Conservation (phyloP, 257 asterid species). For the Plantago elongata region DNA sequence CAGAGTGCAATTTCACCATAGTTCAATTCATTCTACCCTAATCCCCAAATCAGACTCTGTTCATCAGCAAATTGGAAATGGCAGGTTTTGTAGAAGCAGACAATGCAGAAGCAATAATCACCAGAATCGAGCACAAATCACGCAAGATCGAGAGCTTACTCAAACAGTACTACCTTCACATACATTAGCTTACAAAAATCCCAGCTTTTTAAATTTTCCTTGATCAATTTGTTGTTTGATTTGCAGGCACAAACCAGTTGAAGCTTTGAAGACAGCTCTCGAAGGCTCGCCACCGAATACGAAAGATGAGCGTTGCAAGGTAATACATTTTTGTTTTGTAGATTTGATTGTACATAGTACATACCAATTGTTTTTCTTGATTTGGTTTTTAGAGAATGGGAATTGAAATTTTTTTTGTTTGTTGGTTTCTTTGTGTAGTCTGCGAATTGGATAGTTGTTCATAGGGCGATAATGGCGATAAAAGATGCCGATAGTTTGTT, state of each 20-base stretch:
- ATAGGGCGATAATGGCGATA: conserved; percentile 96
- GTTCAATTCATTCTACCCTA: too few species aligned
- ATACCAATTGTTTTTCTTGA: neutral
- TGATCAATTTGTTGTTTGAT: neutral
- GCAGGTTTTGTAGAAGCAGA: conserved; percentile 71
- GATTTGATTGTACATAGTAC: neutral
- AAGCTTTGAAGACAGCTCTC: conserved; percentile 92
- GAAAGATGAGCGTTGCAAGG: conserved; percentile 98
- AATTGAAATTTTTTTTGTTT: conserved; percentile 19
- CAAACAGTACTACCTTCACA: conserved; percentile 51
- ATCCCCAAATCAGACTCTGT: neutral
- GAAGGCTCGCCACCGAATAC: conserved; percentile 96
- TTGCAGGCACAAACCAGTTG: conserved; percentile 93
- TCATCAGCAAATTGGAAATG: conserved; percentile 21
- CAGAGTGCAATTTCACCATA: too few species aligned
- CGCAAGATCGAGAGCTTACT: conserved; percentile 98
- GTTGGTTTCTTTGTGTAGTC: conserved; percentile 41
- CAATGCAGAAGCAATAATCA: conserved; percentile 80
- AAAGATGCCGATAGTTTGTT: conserved; percentile 91
- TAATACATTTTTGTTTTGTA: conserved; percentile 8
- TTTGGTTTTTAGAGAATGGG: conserved; percentile 2
- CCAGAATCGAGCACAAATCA: conserved; percentile 90
- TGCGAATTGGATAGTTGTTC: conserved; percentile 97
- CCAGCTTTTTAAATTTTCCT: neutral
- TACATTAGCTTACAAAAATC: neutral